Evolutionary conservation across 2,329 filamentous ascomycete species (phyloP), one percentile per base, ranked within the genome.

Genomic region (Dactylellina cionopaga): DNA sequence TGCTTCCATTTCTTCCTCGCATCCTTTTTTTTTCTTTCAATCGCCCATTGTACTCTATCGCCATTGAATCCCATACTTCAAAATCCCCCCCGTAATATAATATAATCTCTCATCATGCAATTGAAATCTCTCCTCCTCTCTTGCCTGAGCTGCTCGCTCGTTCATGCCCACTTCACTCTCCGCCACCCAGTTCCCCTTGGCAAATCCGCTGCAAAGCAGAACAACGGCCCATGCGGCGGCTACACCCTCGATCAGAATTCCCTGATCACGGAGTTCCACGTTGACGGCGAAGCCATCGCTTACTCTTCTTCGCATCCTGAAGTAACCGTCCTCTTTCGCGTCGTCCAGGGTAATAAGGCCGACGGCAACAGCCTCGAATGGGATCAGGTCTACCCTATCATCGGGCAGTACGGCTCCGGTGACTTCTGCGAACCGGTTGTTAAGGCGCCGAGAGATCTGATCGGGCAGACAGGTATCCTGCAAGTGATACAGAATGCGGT

Each of bases 381-480:
- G 86, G 83, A 84, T 24, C 80, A 86, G 77, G 77, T 87, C 54
- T 85, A 83, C 76, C 84, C 84, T 27, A 83, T 86, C 58, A 80
- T 87, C 31, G 78, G 81, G 76, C 86, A 89, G 79, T 84, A 79
- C 60, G 85, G 86, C 13, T 79, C 84, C 1, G 86, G 86, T 59
- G 78, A 80, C 52, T 86, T 85, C 75, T 89, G 87, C 79, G 78
- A 84, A 75, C 82, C 84, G 0, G 75, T 76, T 2, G 78, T 89
- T 39, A 82, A 80, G 0, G 81, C 85, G 0, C 85, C 85, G 0
- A 78, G 80, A 24, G 80, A 80, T n/a, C 87, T 82, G 76, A 82
- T 81, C 1, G 87, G 86, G 35, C 81, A 84, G 77, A 84, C 84
- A 78, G 87, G 86, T 15, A 80, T 88, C 13, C 76, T 89, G 3